Base-by-base conservation (phyloP, 495 filamentous ascomycete species). In the Saxispiralis lemnorum region DNA sequence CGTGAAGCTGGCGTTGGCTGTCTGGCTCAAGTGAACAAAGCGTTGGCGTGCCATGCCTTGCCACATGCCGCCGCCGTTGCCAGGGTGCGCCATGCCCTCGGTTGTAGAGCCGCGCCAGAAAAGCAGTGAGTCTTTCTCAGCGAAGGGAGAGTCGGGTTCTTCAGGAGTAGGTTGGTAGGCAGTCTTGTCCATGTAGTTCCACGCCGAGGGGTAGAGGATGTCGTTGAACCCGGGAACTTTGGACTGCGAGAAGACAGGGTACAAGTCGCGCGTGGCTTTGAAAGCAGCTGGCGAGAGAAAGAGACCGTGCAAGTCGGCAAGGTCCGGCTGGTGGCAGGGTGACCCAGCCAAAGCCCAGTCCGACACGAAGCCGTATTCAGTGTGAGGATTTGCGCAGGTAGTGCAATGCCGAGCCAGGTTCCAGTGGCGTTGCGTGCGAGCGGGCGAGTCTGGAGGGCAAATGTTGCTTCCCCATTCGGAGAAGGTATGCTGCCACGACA, bases 321-420 rank as follows among this genome's bases (percentile, higher is more conserved):
- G 65, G 50, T 92, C 83, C 1, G 83, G 76, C 51, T 92, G 83
- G 48, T 86, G 79, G 55, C 83, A 92, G 36, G 80, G 67, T 21
- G 80, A 69, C 7, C 72, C 68, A 4, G 78, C 69, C 10, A 73
- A 55, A 13, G 69, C 61, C 73, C 78, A 86, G 51, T 83, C 65
- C 18, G 64, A 58, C 0, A 82, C 64, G 50, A 78, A 85, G 14
- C 73, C 69, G 6, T 71, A 73, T n/a, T 73, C 52, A 0, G 79
- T 79, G 44, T 92, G 83, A 1, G 79, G 78, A 0, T 53, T 57
- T 2, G 67, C 54, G 52, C 83, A 88, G 16, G 63, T 59, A 1
- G 69, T 56, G 56, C 81, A 88, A 12, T 81, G 60, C 37, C 69
- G 60, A 34, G 41, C 17, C 5, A 42, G 47, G 36, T 61, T 40